Conservation (phyloP, 345 rosid genomes). For the Cardamine chenopodiifolia region DNA sequence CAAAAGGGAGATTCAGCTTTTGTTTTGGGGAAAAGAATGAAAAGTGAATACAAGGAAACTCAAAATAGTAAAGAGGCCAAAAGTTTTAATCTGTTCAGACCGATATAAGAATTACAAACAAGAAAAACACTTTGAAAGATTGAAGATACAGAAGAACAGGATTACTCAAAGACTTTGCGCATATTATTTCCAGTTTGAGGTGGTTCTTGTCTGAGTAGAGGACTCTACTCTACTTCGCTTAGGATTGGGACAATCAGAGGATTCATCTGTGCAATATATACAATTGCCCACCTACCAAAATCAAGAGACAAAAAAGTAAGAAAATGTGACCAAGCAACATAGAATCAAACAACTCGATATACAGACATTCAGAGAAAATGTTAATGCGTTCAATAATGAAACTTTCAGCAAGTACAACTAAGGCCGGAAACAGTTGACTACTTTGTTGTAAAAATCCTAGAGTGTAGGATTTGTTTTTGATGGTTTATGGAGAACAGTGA, state of each 20-base stretch:
- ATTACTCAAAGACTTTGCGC: constrained; percentile 28
- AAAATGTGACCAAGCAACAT: neutral
- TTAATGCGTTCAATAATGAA: neutral
- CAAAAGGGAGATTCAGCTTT: constrained; percentile 20
- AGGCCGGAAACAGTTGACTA: neutral
- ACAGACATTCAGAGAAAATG: neutral
- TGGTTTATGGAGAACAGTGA: neutral
- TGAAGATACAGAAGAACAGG: constrained; percentile 41
- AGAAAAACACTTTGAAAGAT: constrained; percentile 35
- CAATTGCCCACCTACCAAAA: constrained; percentile 91
- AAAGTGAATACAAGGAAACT: constrained; percentile 22
- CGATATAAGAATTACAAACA: constrained; percentile 41
- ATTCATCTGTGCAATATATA: constrained; percentile 95
- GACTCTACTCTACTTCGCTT: constrained; percentile 70
- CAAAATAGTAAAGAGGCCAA: constrained; percentile 28
- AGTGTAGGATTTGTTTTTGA: neutral
- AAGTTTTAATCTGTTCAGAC: constrained; percentile 27
- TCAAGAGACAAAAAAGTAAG: constrained; percentile 15
- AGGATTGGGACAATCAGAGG: constrained; percentile 95
- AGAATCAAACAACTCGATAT: constrained; percentile 10
- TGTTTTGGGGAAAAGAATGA: constrained; percentile 32
- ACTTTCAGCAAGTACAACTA: neutral
- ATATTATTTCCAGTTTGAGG: constrained; percentile 35
- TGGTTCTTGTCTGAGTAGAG: constrained; percentile 25
- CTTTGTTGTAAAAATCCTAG: neutral